Evolutionary conservation across 164 flowering plant genomes (phyloP).

Genomic region (Stephania cephalantha): DNA sequence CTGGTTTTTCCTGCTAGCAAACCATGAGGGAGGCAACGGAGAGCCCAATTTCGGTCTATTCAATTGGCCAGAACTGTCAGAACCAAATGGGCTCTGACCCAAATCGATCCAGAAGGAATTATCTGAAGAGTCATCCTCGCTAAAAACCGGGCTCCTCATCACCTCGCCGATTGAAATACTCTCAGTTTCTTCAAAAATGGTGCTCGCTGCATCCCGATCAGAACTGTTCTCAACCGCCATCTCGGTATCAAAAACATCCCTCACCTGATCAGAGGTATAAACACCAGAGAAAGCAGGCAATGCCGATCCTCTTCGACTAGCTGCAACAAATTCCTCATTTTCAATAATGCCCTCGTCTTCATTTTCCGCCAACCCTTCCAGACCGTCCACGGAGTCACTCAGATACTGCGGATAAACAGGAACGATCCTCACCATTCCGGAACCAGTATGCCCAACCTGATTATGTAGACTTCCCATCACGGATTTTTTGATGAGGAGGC

Average conservation of each 20-base stretch:
- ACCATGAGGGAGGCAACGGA: constrained; percentile 62
- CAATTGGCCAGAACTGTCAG: constrained; percentile 41
- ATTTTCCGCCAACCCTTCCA: constrained; percentile 43
- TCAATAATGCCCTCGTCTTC: constrained; percentile 41
- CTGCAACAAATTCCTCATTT: constrained; percentile 35
- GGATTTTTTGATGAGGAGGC: constrained; percentile 84
- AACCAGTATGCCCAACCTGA: constrained; percentile 63
- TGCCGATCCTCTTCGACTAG: constrained; percentile 38
- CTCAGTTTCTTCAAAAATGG: constrained; percentile 81
- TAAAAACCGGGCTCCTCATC: constrained; percentile 86
- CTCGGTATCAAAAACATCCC: constrained; percentile 83
- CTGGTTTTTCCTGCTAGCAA: constrained; percentile 37
- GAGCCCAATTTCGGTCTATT: constrained; percentile 41
- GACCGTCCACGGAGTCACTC: constrained; percentile 68
- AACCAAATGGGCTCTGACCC: constrained; percentile 78
- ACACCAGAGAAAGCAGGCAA: constrained; percentile 92
- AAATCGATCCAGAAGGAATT: constrained; percentile 84
- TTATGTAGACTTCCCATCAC: constrained; percentile 69
- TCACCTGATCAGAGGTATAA: constrained; percentile 72
- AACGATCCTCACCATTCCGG: constrained; percentile 84
- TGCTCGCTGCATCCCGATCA: constrained; percentile 80
- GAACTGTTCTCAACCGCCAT: constrained; percentile 70
- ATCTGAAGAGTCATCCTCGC: constrained; percentile 85
- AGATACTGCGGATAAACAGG: constrained; percentile 72
- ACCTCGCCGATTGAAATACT: constrained; percentile 76